Evolutionary conservation across 345 rosid genomes (phyloP).

Genomic region (Kandelia obovata): DNA sequence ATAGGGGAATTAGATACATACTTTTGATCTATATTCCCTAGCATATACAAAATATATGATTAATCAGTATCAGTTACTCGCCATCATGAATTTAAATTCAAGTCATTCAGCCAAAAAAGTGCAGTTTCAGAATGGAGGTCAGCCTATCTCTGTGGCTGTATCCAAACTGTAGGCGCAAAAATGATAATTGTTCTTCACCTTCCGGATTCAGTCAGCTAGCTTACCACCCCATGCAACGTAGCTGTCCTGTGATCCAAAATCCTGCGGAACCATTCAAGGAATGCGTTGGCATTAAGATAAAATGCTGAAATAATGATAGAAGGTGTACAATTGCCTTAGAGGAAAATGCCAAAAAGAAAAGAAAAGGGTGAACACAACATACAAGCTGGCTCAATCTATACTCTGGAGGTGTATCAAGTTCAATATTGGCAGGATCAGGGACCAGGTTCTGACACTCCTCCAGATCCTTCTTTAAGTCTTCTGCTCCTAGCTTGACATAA

Average conservation of each 20-base stretch:
- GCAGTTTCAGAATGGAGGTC: neutral
- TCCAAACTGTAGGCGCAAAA: neutral
- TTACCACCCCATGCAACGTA: constrained; percentile 72
- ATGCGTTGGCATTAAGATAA: neutral
- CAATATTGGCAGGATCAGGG: constrained; percentile 73
- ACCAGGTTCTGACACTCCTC: constrained; percentile 77
- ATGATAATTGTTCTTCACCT: neutral
- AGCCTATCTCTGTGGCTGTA: neutral
- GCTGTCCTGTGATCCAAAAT: constrained; percentile 95
- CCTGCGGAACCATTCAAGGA: constrained; percentile 38
- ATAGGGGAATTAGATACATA: neutral
- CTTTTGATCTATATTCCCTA: no score
- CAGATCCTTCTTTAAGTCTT: constrained; percentile 71
- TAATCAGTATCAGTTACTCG: constrained; percentile 6
- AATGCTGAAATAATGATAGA: neutral
- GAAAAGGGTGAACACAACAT: constrained; percentile 17
- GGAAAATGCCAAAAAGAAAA: neutral
- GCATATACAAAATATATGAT: neutral
- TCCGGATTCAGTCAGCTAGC: constrained; percentile 31
- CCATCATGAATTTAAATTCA: neutral
- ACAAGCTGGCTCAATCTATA: constrained; percentile 94
- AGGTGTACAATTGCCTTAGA: neutral
- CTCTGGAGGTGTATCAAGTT: constrained; percentile 90
- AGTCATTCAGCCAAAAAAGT: constrained; percentile 11
- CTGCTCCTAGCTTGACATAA: constrained; percentile 71